Evolutionary conservation across 2,329 filamentous ascomycete species (phyloP).

Genomic region (Metarhizium humberi): DNA sequence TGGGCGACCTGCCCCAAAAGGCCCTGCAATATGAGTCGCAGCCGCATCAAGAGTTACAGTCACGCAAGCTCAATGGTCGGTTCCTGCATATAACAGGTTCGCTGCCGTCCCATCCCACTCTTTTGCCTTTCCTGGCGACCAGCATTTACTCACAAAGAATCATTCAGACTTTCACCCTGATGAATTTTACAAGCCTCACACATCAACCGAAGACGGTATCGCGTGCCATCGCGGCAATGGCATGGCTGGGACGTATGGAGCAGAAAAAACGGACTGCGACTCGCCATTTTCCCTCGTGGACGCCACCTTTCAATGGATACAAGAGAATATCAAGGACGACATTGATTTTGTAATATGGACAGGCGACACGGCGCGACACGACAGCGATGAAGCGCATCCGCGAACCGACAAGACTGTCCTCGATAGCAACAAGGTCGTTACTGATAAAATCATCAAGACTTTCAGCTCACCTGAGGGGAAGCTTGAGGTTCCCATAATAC

Average conservation of each 20-base stretch:
- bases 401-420: conserved; percentile 70
- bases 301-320: conserved; percentile 84
- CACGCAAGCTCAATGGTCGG: conserved; percentile 53
- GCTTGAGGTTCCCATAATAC: conserved; percentile 70
- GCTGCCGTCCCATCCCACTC: conserved; percentile 13
- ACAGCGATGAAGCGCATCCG: conserved; percentile 74
- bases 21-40: background rate
- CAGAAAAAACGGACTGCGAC: conserved; percentile 84
- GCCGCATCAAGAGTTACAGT: conserved; percentile 11
- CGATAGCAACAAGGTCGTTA: conserved; percentile 64
- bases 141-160: conserved; percentile 1
- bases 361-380: conserved; percentile 81
- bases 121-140: background rate
- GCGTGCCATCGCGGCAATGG: conserved; percentile 77
- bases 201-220: conserved; percentile 56
- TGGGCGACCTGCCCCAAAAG: conserved; percentile 10
- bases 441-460: conserved; percentile 65
- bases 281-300: conserved; percentile 72
- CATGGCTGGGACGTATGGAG: conserved; percentile 70
- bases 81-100: conserved; percentile 86
- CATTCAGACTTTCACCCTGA: conserved; percentile 81
- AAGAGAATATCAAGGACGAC: conserved; percentile 62
- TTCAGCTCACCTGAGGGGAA: conserved; percentile 53
- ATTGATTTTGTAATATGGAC: conserved; percentile 93
- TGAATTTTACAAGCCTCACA: conserved; percentile 71